Conservation (phyloP, 2,329 filamentous ascomycete genomes). For the Juglanconis oblonga region DNA sequence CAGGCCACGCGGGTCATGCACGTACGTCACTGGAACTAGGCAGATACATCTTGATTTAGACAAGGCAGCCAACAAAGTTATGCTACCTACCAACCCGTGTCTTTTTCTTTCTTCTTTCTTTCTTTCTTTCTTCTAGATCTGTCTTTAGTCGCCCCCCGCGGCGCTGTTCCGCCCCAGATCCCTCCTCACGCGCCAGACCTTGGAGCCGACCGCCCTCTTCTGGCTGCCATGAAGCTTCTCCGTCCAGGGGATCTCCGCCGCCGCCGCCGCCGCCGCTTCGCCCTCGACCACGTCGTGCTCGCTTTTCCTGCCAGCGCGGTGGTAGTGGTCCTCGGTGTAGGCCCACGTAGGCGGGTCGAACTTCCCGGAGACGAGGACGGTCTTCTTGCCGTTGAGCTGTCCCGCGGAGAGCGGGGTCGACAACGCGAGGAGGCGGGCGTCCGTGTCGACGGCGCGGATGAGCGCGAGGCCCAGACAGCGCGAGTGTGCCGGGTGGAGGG, state of each 20-base stretch:
- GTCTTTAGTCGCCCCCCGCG: background rate
- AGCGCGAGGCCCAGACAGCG: constrained; percentile 63
- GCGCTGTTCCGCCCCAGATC: constrained; percentile 47
- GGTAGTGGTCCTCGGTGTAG: constrained; percentile 61
- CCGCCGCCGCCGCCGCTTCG: constrained; percentile 20
- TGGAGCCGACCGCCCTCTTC: constrained; percentile 55
- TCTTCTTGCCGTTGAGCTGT: constrained; percentile 39
- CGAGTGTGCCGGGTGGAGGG: constrained; percentile 59
- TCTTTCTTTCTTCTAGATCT: background rate
- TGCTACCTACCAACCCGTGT: background rate
- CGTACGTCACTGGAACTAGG: background rate
- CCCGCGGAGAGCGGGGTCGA: constrained; percentile 56
- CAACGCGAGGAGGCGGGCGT: constrained; percentile 55
- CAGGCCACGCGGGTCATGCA: no score
- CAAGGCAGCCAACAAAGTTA: no score
- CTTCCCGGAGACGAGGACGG: constrained; percentile 66
- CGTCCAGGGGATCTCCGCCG: constrained; percentile 53
- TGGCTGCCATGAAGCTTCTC: constrained; percentile 54
- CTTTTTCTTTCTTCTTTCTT: no score
- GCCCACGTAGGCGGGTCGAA: constrained; percentile 69
- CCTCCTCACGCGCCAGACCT: constrained; percentile 62
- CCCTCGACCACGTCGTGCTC: constrained; percentile 30
- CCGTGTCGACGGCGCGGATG: constrained; percentile 65
- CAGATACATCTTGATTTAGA: no score
- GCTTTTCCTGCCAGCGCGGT: constrained; percentile 25